phyloP scores from a whole-genome alignment of 164 flowering plant genomes.

The Magnolia officinalis region DNA sequence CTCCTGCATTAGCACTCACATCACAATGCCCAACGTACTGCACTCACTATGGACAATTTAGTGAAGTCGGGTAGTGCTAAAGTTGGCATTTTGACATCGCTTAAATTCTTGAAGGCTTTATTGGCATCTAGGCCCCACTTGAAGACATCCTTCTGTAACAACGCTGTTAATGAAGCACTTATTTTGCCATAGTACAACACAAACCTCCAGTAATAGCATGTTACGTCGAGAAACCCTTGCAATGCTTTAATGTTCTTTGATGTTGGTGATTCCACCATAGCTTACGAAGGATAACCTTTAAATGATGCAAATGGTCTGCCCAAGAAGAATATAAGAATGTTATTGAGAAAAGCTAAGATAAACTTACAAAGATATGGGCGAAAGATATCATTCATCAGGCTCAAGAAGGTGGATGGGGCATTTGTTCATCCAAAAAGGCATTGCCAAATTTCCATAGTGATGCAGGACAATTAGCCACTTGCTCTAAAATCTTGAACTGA shows the following conservation, averaged over 20 bases:
- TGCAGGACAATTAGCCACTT: too few relatives aligned
- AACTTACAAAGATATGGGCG: background rate
- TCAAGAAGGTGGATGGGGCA: background rate
- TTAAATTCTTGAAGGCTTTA: background rate
- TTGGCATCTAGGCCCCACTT: background rate
- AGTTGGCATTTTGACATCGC: too few relatives aligned
- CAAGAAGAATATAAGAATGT: too few relatives aligned
- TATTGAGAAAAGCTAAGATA: too few relatives aligned
- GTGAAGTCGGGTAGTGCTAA: too few relatives aligned
- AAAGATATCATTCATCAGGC: background rate
- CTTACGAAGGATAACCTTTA: background rate
- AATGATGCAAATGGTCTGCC: background rate
- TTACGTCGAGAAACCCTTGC: background rate
- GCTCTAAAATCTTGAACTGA: too few relatives aligned
- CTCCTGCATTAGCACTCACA: background rate
- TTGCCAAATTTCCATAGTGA: background rate
- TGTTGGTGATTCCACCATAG: background rate
- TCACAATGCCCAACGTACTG: background rate
- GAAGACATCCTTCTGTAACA: background rate
- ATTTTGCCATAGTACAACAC: background rate
- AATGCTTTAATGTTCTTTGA: background rate
- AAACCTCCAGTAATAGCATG: background rate
- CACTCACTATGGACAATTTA: too few relatives aligned
- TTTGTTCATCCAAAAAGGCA: background rate
- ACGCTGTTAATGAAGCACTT: background rate